phyloP scores from a whole-genome alignment of 495 filamentous ascomycete species.

The Neurospora tetrasperma region DNA sequence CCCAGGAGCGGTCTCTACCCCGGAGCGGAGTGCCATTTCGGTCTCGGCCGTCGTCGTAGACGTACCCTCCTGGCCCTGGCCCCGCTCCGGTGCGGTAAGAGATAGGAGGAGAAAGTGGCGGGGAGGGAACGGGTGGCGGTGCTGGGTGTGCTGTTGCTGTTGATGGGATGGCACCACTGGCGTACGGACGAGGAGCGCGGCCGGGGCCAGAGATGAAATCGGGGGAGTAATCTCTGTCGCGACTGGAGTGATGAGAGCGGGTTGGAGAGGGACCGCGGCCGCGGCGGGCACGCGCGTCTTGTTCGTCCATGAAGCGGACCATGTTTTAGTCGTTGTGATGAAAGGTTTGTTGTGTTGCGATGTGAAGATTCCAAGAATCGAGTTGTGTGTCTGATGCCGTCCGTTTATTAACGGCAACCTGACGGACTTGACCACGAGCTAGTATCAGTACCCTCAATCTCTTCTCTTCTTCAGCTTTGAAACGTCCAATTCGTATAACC shows the following conservation, averaged over 20 bases:
- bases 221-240: conserved; percentile 3
- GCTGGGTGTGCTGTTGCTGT: not conserved
- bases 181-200: not conserved
- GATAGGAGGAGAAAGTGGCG: not conserved
- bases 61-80: not conserved
- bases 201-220: not conserved
- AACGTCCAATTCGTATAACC: not conserved
- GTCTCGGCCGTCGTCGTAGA: not conserved
- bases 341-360: not conserved
- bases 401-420: not conserved
- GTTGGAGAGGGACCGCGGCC: not conserved
- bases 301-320: not conserved
- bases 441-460: not conserved
- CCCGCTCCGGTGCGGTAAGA: not conserved
- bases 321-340: not conserved
- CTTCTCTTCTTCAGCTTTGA: not conserved
- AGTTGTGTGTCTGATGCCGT: not conserved
- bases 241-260: not conserved
- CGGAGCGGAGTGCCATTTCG: not conserved
- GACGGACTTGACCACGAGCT: not conserved
- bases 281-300: not conserved
- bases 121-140: conserved; percentile 1
- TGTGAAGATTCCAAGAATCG: not conserved
- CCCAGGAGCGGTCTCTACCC: not conserved
- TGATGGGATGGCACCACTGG: not conserved